A percentile compares a stretch with the other conserved stretches of the same genome.
These are phyloP conservation scores for Centaurea solstitialis DNA, from an alignment of 129 eudicot species.

Conservation along the genomic window DNA sequence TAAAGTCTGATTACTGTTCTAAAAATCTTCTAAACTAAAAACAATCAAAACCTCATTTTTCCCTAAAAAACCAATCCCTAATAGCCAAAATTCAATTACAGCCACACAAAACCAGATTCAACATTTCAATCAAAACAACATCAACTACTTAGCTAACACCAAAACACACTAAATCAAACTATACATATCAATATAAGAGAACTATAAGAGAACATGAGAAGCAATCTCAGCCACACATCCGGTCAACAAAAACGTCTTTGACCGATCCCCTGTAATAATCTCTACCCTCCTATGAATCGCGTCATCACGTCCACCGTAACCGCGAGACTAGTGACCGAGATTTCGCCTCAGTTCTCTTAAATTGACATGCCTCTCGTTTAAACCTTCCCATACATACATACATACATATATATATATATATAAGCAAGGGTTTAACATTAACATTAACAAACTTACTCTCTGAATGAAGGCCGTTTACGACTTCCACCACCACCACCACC, in stretches of 20 bases:
- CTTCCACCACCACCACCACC: neutral
- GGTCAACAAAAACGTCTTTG: too few relatives aligned
- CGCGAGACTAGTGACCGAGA: too few relatives aligned
- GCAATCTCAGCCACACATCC: too few relatives aligned
- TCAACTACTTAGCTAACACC: neutral
- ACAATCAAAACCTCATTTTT: neutral
- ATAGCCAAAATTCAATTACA: neutral
- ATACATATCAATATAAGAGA: too few relatives aligned
- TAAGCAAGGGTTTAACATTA: neutral
- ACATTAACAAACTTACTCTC: slow-evolving; percentile 15
- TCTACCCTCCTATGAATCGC: too few relatives aligned
- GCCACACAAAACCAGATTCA: neutral
- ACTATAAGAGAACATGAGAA: too few relatives aligned
- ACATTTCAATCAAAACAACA: neutral
- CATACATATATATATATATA: too few relatives aligned
- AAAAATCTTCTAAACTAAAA: neutral
- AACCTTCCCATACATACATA: too few relatives aligned
- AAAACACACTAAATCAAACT: neutral
- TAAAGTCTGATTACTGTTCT: neutral
- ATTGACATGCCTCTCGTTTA: too few relatives aligned
- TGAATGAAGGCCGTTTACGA: slow-evolving; percentile 39
- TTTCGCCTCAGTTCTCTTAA: too few relatives aligned
- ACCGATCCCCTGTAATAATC: too few relatives aligned
- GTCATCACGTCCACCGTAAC: too few relatives aligned
- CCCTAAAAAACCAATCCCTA: neutral